These are phyloP conservation scores for Ganoderma leucocontextum DNA, from an alignment of 1,284 basidiomycete species.

Conservation along the genomic window DNA sequence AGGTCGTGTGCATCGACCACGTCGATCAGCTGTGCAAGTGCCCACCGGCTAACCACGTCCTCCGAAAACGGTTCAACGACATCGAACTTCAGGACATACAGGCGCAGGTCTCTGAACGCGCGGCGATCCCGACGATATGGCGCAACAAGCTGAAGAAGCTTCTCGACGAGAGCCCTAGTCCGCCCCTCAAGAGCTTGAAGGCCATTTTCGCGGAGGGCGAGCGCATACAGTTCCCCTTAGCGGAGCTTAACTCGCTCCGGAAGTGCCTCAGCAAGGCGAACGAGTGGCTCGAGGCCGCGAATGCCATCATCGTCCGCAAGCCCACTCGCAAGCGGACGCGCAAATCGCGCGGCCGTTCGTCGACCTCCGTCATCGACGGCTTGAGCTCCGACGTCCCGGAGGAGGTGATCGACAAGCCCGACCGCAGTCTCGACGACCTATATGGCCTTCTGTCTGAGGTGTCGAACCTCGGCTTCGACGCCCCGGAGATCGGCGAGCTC, in stretches of 20 bases:
- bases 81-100: slow-evolving; percentile 78
- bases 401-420: slow-evolving; percentile 59
- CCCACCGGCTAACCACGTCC: slow-evolving; percentile 61
- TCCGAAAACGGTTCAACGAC: slow-evolving; percentile 88
- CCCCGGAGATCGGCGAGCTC: slow-evolving; percentile 72
- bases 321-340: slow-evolving; percentile 77
- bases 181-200: slow-evolving; percentile 78
- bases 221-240: slow-evolving; percentile 78
- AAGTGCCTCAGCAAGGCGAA: slow-evolving; percentile 84
- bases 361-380: slow-evolving; percentile 36
- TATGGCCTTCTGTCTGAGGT: slow-evolving; percentile 76
- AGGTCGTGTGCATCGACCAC: slow-evolving; percentile 91
- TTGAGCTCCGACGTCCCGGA: slow-evolving; percentile 57
- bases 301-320: slow-evolving; percentile 75
- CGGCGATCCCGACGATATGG: slow-evolving; percentile 82
- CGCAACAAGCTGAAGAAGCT: slow-evolving; percentile 73
- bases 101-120: slow-evolving; percentile 72
- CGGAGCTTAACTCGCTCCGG: slow-evolving; percentile 76
- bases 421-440: slow-evolving; percentile 73
- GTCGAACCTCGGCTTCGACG: slow-evolving; percentile 81
- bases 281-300: slow-evolving; percentile 85
- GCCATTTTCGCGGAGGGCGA: slow-evolving; percentile 88
- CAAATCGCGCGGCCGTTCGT: slow-evolving; percentile 63
- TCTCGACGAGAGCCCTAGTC: slow-evolving; percentile 73
- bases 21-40: slow-evolving; percentile 81